phyloP scores from a whole-genome alignment of 495 filamentous ascomycete species.

The Hypomontagnella submonticulosa region DNA sequence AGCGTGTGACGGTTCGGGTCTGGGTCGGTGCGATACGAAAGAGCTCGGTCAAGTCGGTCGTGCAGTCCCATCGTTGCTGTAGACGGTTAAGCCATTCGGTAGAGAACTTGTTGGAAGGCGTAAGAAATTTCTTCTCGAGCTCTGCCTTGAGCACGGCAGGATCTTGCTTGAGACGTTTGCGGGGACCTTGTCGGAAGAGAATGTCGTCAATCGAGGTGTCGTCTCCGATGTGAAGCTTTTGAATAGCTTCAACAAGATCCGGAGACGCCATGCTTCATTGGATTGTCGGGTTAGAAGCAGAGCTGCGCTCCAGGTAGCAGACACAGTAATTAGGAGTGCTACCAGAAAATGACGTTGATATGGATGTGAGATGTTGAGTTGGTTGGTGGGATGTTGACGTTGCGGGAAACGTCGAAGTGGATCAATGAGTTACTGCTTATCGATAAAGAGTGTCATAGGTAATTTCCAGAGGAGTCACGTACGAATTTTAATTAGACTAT shows the following conservation, averaged over 20 bases:
- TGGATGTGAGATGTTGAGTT: constrained; percentile 11
- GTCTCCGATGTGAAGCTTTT: constrained; percentile 51
- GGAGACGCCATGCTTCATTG: constrained; percentile 52
- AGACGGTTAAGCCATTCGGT: constrained; percentile 85
- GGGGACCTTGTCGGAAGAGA: constrained; percentile 63
- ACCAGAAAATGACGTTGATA: constrained; percentile 23
- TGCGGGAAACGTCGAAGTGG: constrained; percentile 8
- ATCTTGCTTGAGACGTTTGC: constrained; percentile 66
- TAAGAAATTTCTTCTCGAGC: constrained; percentile 80
- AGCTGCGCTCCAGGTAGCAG: not conserved
- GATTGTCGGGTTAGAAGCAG: constrained; percentile 2
- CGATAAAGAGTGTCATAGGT: constrained; percentile 8
- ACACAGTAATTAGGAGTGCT: not conserved
- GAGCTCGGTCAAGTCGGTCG: constrained; percentile 78
- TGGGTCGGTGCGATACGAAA: constrained; percentile 92
- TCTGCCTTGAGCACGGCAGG: constrained; percentile 69
- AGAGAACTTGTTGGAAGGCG: constrained; percentile 80
- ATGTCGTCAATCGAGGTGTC: constrained; percentile 65
- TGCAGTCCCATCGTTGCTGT: constrained; percentile 88
- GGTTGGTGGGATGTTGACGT: constrained; percentile 19
- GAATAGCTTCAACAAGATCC: constrained; percentile 53
- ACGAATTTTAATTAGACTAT: no score
- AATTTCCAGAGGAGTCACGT: not conserved
- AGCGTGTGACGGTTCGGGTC: constrained; percentile 90
- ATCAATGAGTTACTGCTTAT: constrained; percentile 14